phyloP scores from a whole-genome alignment of 257 asterid species.

The Gardenia jasminoides region DNA sequence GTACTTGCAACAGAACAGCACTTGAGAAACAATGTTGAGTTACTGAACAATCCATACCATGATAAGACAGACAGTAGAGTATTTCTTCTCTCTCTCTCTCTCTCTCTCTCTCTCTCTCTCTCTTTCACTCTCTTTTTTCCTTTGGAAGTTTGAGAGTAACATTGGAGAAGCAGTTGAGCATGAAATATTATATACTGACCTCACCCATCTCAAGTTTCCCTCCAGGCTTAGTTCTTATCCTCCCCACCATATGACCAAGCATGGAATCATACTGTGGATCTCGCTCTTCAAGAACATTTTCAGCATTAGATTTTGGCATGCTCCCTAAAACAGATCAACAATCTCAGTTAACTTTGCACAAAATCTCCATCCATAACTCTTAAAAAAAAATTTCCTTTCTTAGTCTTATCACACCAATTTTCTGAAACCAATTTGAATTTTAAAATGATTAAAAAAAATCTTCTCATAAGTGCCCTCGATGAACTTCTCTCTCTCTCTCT shows the following conservation, averaged over 20 bases:
- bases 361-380: not conserved
- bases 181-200: slow-evolving; percentile 43
- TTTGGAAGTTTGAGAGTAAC: not conserved
- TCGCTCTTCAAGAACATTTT: slow-evolving; percentile 66
- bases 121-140: not conserved
- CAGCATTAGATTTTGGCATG: slow-evolving; percentile 34
- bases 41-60: not conserved
- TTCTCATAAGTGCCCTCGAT: too few species aligned
- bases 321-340: slow-evolving; percentile 27
- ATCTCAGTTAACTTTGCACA: not conserved
- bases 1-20: slow-evolving; percentile 3
- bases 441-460: not conserved
- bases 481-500: too few species aligned
- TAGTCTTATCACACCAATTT: not conserved
- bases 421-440: too few species aligned
- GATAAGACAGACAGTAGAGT: not conserved
- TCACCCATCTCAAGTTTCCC: slow-evolving; percentile 96
- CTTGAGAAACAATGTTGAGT: too few species aligned
- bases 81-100: too few species aligned
- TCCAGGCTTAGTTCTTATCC: slow-evolving; percentile 83
- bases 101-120: too few species aligned
- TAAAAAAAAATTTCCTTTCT: not conserved
- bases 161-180: not conserved
- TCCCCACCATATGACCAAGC: slow-evolving; percentile 88
- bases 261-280: slow-evolving; percentile 71